Evolutionary conservation across 2,329 filamentous ascomycete genomes (phyloP).

Genomic region (Reticulascus tulasneorum): DNA sequence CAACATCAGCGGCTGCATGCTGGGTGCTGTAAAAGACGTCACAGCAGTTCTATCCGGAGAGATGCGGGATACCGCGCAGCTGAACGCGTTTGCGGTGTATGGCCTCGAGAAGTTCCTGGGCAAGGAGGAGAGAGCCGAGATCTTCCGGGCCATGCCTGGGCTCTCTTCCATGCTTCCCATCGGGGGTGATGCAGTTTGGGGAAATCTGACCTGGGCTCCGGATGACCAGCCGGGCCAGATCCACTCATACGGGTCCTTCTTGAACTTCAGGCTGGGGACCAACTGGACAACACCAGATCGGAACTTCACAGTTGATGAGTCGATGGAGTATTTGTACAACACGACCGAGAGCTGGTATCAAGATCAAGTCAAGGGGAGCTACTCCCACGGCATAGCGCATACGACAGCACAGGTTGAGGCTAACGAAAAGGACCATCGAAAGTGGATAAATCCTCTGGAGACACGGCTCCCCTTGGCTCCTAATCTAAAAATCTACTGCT

Average conservation of each 20-base stretch:
- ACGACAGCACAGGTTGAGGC: conserved; percentile 75
- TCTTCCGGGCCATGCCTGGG: conserved; percentile 95
- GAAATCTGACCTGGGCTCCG: conserved; percentile 79
- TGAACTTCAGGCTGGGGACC: conserved; percentile 72
- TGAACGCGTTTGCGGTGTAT: conserved; percentile 95
- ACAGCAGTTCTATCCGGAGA: conserved; percentile 90
- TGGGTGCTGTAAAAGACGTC: conserved; percentile 86
- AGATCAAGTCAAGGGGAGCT: conserved; percentile 66
- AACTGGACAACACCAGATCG: conserved; percentile 60
- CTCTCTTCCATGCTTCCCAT: conserved; percentile 96
- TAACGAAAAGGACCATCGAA: conserved; percentile 71
- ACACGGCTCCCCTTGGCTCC: conserved; percentile 82
- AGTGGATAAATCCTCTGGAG: conserved; percentile 95
- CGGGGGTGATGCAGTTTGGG: conserved; percentile 93
- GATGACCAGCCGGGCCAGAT: conserved; percentile 76
- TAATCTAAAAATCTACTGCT: conserved; percentile 91
- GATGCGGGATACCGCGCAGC: conserved; percentile 96
- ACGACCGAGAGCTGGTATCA: conserved; percentile 84
- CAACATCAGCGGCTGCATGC: conserved; percentile 97
- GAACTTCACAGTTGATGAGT: conserved; percentile 79
- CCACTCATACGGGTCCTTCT: conserved; percentile 71
- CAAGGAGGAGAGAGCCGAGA: conserved; percentile 83
- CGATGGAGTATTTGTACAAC: conserved; percentile 72
- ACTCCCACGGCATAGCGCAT: conserved; percentile 85
- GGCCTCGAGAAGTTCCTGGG: conserved; percentile 93